Evolutionary conservation across 805 yeast species (phyloP).

Genomic region (Hanseniaspora pseudoguilliermondii): DNA sequence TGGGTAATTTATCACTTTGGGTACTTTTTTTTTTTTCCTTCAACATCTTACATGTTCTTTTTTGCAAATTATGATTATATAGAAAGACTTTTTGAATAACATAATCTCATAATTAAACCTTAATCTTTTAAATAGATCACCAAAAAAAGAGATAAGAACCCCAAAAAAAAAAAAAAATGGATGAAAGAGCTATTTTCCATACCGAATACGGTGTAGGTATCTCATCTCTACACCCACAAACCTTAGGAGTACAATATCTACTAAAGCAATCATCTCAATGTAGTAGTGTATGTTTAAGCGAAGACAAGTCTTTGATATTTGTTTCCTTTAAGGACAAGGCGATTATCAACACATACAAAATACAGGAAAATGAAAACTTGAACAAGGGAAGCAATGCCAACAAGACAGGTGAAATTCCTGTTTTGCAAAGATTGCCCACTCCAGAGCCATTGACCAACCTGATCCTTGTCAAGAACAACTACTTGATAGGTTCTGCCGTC

Average conservation of each 20-base stretch:
- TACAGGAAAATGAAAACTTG: conserved; percentile 39
- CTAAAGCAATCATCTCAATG: conserved; percentile 8
- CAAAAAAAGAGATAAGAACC: too few species aligned
- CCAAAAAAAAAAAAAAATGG: neutral
- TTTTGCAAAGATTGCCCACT: conserved; percentile 68
- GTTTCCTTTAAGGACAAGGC: conserved; percentile 37
- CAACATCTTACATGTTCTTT: too few species aligned
- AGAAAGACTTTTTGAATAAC: too few species aligned
- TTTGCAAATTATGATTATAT: too few species aligned
- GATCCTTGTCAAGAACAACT: conserved; percentile 23
- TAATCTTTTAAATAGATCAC: too few species aligned
- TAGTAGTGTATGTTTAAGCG: neutral
- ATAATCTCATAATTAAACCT: too few species aligned
- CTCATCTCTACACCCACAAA: conserved; percentile 11
- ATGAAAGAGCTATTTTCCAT: conserved; percentile 12
- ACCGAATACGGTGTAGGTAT: conserved; percentile 13
- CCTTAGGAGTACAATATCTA: conserved; percentile 7
- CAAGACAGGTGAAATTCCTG: conserved; percentile 30
- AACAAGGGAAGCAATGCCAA: neutral
- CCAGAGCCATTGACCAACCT: conserved; percentile 55
- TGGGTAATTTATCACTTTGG: too few species aligned
- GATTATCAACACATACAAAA: conserved; percentile 54
- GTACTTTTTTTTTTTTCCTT: too few species aligned
- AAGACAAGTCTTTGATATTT: neutral
- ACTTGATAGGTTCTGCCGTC: conserved; percentile 54